Evolutionary conservation across 495 filamentous ascomycete genomes (phyloP), one percentile per base, ranked within the genome.

Genomic region (Annulohypoxylon bovei): DNA sequence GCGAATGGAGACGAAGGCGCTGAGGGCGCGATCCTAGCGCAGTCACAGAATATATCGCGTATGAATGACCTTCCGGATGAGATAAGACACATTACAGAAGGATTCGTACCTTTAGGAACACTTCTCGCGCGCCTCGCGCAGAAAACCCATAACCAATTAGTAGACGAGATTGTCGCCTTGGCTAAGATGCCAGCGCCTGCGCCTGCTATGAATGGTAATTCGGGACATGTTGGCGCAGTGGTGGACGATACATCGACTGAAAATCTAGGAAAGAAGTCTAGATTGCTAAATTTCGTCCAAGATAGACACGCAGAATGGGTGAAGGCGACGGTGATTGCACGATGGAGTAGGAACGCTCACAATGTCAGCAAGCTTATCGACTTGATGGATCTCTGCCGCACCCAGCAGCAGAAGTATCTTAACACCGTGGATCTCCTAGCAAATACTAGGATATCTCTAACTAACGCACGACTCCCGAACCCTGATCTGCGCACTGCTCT

Each of bases 401-500:
- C 78, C 4, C 86, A 92, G 72, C 81, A 86, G 50, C 74, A 79
- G 27, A 75, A 83, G 37, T 93, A 91, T 68, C 75, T 83, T 30
- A 71, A 80, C 6, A 85, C 88, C 18, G 81, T 89, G 14, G 81
- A 86, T 56, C 83, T 84, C 62, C 80, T 97, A 61, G 87, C 88
- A 46, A 83, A 91, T 32, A 81, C 92, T 68, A 94, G 95, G 78
- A 78, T 85, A 65, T 85, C 88, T 56, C 83, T 95, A 54, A 82
- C 84, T 22, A 81, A 78, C 62, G 87, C 88, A 60, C 83, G 92
- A 76, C 82, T 96, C 49, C 92, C 91, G 9, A 95, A 92, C 74
- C 95, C 95, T 1, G 95, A 99, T 79, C 81, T 98, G 23, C 90
- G 88, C 77, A 98, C 96, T 2, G 96, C 96, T 6, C 79, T 97